phyloP scores from a whole-genome alignment of 2,329 filamentous ascomycete genomes.

The Ophiostoma ulmi region DNA sequence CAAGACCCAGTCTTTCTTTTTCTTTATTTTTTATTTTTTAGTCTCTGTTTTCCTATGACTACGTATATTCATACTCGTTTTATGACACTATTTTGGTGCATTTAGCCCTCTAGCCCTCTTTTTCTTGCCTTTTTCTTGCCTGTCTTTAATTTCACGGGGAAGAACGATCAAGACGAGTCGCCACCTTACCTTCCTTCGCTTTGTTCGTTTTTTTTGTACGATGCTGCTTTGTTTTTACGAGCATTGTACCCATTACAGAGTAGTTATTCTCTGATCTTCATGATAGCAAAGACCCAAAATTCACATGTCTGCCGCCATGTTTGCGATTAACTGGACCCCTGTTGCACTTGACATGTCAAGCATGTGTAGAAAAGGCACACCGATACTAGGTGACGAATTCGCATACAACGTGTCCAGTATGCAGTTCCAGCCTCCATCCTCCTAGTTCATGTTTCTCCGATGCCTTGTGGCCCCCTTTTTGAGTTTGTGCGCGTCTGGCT shows the following conservation, averaged over 20 bases:
- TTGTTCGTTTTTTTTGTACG: neutral
- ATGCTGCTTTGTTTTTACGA: neutral
- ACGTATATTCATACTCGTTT: neutral
- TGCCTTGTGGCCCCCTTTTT: neutral
- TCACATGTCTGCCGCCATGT: neutral
- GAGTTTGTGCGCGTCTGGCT: neutral
- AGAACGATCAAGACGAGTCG: neutral
- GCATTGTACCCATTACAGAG: neutral
- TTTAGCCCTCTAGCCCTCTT: neutral
- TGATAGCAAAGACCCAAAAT: neutral
- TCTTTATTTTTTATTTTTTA: neutral
- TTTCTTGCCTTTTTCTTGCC: neutral
- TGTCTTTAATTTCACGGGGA: conserved; percentile 1
- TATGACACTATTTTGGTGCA: conserved; percentile 2
- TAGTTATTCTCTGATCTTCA: neutral
- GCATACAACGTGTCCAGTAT: conserved; percentile 3
- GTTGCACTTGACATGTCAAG: conserved; percentile 6
- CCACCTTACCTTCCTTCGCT: neutral
- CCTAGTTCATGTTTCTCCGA: neutral
- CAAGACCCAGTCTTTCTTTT: neutral
- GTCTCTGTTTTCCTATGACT: neutral
- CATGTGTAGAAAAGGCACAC: neutral
- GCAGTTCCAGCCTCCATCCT: neutral
- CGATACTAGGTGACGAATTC: neutral
- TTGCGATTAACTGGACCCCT: neutral